Evolutionary conservation across 495 filamentous ascomycete species (phyloP).

Genomic region (Pyrenula aspistea): DNA sequence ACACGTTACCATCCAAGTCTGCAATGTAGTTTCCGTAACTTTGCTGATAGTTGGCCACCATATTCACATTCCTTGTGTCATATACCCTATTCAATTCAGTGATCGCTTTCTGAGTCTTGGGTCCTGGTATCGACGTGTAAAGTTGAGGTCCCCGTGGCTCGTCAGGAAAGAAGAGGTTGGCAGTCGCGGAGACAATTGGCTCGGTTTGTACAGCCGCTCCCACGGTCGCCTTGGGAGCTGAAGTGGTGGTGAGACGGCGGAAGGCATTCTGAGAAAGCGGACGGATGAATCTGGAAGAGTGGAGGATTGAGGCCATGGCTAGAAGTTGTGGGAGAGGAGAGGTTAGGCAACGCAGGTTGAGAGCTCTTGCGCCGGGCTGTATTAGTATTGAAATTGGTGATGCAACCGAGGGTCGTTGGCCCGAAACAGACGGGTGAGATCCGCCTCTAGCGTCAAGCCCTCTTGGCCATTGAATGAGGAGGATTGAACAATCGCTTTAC

Average conservation of each 20-base stretch:
- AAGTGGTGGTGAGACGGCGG: background rate
- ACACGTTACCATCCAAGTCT: slow-evolving; percentile 75
- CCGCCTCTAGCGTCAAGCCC: background rate
- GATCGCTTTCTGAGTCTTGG: slow-evolving; percentile 58
- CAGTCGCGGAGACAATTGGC: background rate
- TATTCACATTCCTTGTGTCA: slow-evolving; percentile 87
- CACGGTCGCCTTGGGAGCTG: background rate
- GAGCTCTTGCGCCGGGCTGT: too few species aligned
- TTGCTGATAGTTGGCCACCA: slow-evolving; percentile 73
- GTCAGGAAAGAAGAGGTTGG: slow-evolving; percentile 40
- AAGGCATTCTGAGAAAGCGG: background rate
- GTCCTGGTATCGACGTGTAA: slow-evolving; percentile 74
- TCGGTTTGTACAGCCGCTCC: background rate
- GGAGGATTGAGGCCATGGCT: background rate
- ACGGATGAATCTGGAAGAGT: background rate
- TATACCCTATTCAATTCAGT: slow-evolving; percentile 74
- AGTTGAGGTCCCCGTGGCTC: slow-evolving; percentile 69
- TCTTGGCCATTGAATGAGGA: background rate
- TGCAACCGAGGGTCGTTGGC: background rate
- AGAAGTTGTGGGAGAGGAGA: background rate
- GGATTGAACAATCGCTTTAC: background rate
- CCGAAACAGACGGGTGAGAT: background rate
- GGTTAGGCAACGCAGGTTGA: background rate
- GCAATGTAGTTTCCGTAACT: slow-evolving; percentile 61
- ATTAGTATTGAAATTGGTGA: too few species aligned